Conservation (phyloP, 2,329 filamentous ascomycete genomes). For the Ceratocystis diversiconidia region DNA sequence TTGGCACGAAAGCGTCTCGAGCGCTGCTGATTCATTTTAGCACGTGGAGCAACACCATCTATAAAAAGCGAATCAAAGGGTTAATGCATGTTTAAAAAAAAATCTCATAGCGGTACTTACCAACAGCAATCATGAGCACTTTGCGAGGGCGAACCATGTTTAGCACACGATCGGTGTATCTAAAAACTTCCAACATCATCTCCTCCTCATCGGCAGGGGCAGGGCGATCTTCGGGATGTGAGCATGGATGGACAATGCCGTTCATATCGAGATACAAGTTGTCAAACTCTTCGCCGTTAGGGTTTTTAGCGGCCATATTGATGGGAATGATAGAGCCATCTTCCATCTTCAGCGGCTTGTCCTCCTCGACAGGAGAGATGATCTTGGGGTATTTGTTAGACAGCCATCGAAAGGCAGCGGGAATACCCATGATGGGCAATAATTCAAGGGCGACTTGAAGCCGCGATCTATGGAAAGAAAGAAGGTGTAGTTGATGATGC, state of each 20-base stretch:
- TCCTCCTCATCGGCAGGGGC: constrained; percentile 89
- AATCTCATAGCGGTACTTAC: constrained; percentile 34
- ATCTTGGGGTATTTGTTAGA: constrained; percentile 97
- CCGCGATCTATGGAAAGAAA: background rate
- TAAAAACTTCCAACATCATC: constrained; percentile 98
- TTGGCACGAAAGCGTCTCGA: constrained; percentile 89
- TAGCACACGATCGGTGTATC: constrained; percentile 95
- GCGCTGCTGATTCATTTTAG: constrained; percentile 99
- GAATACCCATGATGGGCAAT: constrained; percentile 62
- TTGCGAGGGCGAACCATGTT: constrained; percentile 97
- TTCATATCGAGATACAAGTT: constrained; percentile 99
- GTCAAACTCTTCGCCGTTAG: constrained; percentile 95
- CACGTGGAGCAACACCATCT: constrained; percentile 94
- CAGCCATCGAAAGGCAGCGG: constrained; percentile 89
- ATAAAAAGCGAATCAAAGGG: constrained; percentile 10
- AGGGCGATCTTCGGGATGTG: constrained; percentile 86
- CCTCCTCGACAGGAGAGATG: constrained; percentile 79
- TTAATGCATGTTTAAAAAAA: constrained; percentile 15
- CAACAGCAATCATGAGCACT: constrained; percentile 91
- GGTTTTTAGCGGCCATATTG: constrained; percentile 72
- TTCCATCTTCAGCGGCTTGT: constrained; percentile 60
- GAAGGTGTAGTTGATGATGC: background rate
- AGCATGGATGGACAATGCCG: constrained; percentile 97
- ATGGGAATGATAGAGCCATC: constrained; percentile 76
- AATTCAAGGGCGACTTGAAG: background rate